phyloP scores from a whole-genome alignment of 192 early-diverging fungal species.

The Coemansia sp. region DNA sequence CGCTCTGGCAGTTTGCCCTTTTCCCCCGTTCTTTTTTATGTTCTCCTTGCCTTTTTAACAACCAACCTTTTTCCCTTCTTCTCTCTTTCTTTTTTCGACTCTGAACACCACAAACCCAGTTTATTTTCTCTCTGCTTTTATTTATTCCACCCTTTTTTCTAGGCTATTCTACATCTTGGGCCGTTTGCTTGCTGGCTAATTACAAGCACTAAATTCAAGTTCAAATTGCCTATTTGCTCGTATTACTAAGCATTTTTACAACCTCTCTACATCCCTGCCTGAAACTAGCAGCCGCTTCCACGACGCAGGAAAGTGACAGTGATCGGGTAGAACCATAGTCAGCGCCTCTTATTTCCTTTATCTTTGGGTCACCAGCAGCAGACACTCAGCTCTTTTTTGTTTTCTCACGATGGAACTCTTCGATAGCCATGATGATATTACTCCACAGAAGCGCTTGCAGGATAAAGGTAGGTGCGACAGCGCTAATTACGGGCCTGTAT shows the following conservation, averaged over 20 bases:
- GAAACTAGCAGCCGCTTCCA: neutral
- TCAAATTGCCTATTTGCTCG: neutral
- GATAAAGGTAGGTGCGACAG: neutral
- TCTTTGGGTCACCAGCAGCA: no score
- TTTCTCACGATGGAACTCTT: neutral
- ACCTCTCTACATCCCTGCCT: neutral
- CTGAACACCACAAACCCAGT: neutral
- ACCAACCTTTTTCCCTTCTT: neutral
- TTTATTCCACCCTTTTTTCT: neutral
- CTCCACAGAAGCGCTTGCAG: neutral
- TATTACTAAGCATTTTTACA: conserved; percentile 1
- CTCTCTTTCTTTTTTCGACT: neutral
- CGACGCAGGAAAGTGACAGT: neutral
- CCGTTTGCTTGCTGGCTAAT: conserved; percentile 1
- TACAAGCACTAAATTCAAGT: neutral
- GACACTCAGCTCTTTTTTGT: no score
- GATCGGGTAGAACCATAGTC: neutral
- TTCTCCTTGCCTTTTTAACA: neutral
- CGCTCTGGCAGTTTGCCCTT: no score
- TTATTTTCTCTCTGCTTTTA: neutral
- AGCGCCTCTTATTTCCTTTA: neutral
- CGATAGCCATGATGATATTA: neutral
- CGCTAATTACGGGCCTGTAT: no score
- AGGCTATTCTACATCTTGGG: neutral
- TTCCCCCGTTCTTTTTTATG: neutral